A percentile compares a stretch with the other conserved stretches of the same genome.
These are phyloP conservation scores for Calonectria honghensis DNA, from an alignment of 2,329 filamentous ascomycete genomes.

Conservation along the genomic window DNA sequence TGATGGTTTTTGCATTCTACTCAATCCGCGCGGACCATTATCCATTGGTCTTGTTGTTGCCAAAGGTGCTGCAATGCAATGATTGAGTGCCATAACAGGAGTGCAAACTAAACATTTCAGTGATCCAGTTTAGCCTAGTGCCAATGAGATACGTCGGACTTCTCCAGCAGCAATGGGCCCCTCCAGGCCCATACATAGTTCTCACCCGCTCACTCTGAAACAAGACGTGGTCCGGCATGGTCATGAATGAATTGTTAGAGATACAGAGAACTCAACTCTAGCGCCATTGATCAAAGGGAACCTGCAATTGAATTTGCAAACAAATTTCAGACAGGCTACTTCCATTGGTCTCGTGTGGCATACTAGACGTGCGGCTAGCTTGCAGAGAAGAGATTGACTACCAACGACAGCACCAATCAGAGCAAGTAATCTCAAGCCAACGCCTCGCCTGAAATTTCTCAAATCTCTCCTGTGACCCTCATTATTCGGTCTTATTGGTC, in stretches of 20 bases:
- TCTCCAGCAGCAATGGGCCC: not conserved
- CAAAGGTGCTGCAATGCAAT: not conserved
- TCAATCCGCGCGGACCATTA: not conserved
- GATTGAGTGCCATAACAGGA: not conserved
- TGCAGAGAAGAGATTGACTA: not conserved
- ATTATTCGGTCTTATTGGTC: slow-evolving; percentile 13
- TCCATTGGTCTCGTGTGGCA: not conserved
- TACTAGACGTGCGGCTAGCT: not conserved
- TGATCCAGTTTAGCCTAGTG: not conserved
- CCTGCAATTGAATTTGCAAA: too few relatives aligned
- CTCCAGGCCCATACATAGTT: not conserved
- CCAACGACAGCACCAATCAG: not conserved
- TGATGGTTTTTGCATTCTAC: not conserved
- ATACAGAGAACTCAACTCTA: not conserved
- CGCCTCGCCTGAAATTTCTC: slow-evolving; percentile 1
- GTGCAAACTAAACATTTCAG: not conserved
- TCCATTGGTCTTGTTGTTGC: not conserved
- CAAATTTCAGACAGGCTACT: not conserved
- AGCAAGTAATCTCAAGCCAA: not conserved
- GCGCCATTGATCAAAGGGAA: too few relatives aligned
- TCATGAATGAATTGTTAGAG: slow-evolving; percentile 22
- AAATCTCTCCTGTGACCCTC: not conserved
- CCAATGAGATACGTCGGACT: not conserved
- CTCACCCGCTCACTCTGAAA: not conserved
- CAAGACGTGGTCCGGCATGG: not conserved